A percentile compares a stretch with the other conserved stretches of the same genome.
Conservation (phyloP, 2,329 filamentous ascomycete genomes). For the Myriosclerotinia duriaeana region DNA sequence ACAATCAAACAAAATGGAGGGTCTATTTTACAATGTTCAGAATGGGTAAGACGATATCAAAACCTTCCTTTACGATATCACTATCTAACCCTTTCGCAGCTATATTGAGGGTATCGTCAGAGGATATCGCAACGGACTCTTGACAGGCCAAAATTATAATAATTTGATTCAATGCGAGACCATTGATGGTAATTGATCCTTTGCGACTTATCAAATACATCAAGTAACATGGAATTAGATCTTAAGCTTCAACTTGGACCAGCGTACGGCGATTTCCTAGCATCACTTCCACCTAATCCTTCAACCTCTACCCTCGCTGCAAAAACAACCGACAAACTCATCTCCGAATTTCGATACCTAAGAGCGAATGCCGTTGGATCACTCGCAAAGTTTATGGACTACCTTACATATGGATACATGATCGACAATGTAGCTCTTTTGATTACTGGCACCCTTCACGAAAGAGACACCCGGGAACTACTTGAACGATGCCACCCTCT, state of each 20-base stretch:
- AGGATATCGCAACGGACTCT: constrained; percentile 90
- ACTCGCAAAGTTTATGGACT: constrained; percentile 94
- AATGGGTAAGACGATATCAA: constrained; percentile 63
- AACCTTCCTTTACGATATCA: constrained; percentile 22
- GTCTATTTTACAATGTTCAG: constrained; percentile 90
- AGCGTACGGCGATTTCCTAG: constrained; percentile 95
- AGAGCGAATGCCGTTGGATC: constrained; percentile 91
- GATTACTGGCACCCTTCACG: constrained; percentile 96
- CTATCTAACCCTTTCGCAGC: constrained; percentile 49
- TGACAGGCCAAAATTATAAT: constrained; percentile 86
- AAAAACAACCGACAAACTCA: constrained; percentile 96
- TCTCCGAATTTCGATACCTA: constrained; percentile 94
- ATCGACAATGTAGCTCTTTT: constrained; percentile 98
- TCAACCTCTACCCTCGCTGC: constrained; percentile 92
- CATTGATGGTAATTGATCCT: constrained; percentile 71
- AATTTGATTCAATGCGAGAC: constrained; percentile 98
- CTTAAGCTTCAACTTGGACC: constrained; percentile 96
- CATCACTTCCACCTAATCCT: constrained; percentile 89
- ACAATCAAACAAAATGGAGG: constrained; percentile 66
- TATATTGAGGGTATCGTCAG: constrained; percentile 97
- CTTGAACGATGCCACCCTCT: constrained; percentile 94
- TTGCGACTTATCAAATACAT: not conserved
- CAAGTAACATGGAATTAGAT: constrained; percentile 55
- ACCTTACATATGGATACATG: constrained; percentile 99
- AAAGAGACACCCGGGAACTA: constrained; percentile 92